A percentile compares a stretch with the other conserved stretches of the same genome.
These are phyloP conservation scores for Conringia planisiliqua DNA, from an alignment of 345 rosid species.

Conservation along the genomic window DNA sequence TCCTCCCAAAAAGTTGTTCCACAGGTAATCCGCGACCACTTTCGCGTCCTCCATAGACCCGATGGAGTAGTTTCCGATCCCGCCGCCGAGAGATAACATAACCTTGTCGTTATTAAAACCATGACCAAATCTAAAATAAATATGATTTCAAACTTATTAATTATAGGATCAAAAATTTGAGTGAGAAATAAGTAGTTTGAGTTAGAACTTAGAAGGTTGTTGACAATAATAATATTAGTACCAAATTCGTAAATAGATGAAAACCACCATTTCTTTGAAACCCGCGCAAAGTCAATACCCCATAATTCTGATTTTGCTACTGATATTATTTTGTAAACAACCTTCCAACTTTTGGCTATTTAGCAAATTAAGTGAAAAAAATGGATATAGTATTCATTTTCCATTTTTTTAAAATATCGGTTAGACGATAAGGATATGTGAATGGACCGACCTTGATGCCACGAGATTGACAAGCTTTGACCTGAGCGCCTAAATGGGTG, in stretches of 20 bases:
- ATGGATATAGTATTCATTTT: background rate
- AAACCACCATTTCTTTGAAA: no score
- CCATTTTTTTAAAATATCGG: background rate
- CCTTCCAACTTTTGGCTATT: background rate
- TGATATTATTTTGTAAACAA: no score
- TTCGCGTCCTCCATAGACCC: conserved; percentile 45
- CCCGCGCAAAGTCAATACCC: no score
- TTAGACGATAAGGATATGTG: background rate
- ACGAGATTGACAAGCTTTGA: conserved; percentile 41
- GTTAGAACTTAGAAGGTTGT: background rate
- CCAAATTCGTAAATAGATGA: background rate
- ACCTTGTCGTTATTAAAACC: conserved; percentile 25
- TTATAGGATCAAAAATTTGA: background rate
- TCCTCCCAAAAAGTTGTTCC: conserved; percentile 48
- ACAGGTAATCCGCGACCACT: conserved; percentile 39
- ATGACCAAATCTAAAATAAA: background rate
- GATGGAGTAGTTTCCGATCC: conserved; percentile 44
- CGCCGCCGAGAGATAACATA: conserved; percentile 59
- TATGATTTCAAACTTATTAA: background rate
- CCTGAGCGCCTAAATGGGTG: conserved; percentile 30
- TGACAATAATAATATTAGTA: background rate
- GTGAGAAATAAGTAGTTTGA: background rate
- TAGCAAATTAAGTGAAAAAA: background rate
- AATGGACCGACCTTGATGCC: conserved; percentile 43
- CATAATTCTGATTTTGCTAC: no score